Evolutionary conservation across 352 stramenopile genomes (phyloP), one percentile per base, ranked within the genome.

Genomic region (Phytophthora vignae): DNA sequence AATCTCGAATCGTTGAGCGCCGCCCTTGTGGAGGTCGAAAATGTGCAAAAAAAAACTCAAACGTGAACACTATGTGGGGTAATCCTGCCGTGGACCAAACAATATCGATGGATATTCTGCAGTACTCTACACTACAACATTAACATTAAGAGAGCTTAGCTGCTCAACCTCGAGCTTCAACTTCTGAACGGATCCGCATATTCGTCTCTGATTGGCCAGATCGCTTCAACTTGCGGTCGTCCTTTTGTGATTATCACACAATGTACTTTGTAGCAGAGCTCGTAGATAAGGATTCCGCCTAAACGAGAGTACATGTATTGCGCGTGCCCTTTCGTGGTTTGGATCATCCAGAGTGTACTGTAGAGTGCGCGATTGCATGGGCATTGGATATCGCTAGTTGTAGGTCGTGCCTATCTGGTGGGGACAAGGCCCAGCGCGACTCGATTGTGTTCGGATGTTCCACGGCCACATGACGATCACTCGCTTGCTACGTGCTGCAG

Each of bases 141-240:
- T 17, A 6, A 15, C 15, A 38, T 61, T 15, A 17, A 52, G 36
- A 52, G 36, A n/a, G n/a, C n/a, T n/a, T n/a, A 27, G 22, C 55
- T 50, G 55, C 38, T 17, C 36, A 8, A 52, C 19, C 25, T 44
- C 22, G n/a, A 21, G 11, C 50, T 42, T 12, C 25, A 57, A 57
- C 11, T 25, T 58, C 55, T 71, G 62, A 46, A 59, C 50, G 8
- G 38, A 60, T 73, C 61, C 58, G 27, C 25, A 63, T 50, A 33
- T 10, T 63, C 29, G 19, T 19, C 9, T 60, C 8, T 59, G 58
- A 73, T 77, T 73, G 70, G 64, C 10, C 11, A 2, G 22, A 59
- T 54, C 66, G 71, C 71, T 77, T 74, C 71, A 74, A 77, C 71
- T 74, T 74, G 21, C 3, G 5, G 25, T 60, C 49, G 67, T 65